These are phyloP conservation scores for Phytophthora meadii DNA, from an alignment of 352 stramenopile species.

Conservation along the genomic window DNA sequence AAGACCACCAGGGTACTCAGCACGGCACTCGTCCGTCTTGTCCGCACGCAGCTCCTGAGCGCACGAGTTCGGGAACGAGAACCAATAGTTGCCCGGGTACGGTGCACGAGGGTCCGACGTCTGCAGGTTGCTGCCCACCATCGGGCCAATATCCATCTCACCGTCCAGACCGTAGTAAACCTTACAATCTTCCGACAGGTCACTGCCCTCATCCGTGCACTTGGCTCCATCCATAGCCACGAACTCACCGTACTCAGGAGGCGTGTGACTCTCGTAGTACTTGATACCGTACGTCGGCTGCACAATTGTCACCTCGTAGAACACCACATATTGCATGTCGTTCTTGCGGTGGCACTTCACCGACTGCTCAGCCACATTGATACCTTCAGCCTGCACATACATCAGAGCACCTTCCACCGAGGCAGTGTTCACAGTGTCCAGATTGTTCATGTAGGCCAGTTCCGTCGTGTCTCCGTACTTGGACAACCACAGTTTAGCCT, in stretches of 20 bases:
- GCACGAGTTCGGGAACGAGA: constrained; percentile 82
- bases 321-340: constrained; percentile 65
- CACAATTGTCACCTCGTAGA: constrained; percentile 64
- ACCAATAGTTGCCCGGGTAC: constrained; percentile 84
- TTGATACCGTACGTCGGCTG: constrained; percentile 54
- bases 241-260: constrained; percentile 59
- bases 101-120: constrained; percentile 57
- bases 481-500: constrained; percentile 41
- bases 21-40: constrained; percentile 57
- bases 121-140: constrained; percentile 50
- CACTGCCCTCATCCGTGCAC: constrained; percentile 52
- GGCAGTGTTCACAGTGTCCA: constrained; percentile 67
- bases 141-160: constrained; percentile 50
- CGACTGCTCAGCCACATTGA: constrained; percentile 53
- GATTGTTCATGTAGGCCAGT: constrained; percentile 45
- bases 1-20: constrained; percentile 45
- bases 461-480: constrained; percentile 50
- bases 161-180: constrained; percentile 57
- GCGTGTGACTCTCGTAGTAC: constrained; percentile 50
- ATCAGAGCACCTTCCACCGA: constrained; percentile 66
- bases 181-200: constrained; percentile 48
- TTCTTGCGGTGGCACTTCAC: constrained; percentile 69
- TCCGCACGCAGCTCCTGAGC: constrained; percentile 44
- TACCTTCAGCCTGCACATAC: constrained; percentile 70
- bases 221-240: constrained; percentile 65